phyloP scores from a whole-genome alignment of 2,329 filamentous ascomycete genomes.

The Onygena corvina region DNA sequence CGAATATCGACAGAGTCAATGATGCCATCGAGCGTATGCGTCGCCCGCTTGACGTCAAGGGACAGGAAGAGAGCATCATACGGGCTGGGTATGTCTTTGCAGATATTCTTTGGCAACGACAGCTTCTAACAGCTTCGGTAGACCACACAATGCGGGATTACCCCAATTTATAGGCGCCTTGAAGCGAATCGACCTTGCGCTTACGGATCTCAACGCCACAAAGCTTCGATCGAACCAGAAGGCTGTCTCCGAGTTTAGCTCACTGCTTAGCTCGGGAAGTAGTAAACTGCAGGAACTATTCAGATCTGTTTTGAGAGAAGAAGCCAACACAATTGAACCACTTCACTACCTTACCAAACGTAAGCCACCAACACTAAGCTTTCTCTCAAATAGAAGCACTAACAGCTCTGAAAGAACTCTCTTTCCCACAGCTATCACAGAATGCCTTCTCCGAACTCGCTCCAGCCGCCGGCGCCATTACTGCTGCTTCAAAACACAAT shows the following conservation, averaged over 20 bases:
- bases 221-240: conserved; percentile 87
- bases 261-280: conserved; percentile 66
- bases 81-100: conserved; percentile 50
- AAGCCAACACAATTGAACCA: conserved; percentile 70
- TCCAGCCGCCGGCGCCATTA: conserved; percentile 67
- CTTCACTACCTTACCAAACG: conserved; percentile 88
- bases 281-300: conserved; percentile 76
- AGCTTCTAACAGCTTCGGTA: conserved; percentile 19
- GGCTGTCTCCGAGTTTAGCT: conserved; percentile 66
- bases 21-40: conserved; percentile 77
- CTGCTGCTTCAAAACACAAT: conserved; percentile 45
- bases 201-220: conserved; percentile 73
- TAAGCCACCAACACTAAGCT: conserved; percentile 25
- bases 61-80: conserved; percentile 83
- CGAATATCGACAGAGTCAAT: conserved; percentile 77
- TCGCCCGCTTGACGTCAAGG: conserved; percentile 85
- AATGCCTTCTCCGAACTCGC: conserved; percentile 65
- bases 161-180: conserved; percentile 78
- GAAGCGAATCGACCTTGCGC: conserved; percentile 75
- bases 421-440: conserved; percentile 68
- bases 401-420: conserved; percentile 37
- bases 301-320: conserved; percentile 63
- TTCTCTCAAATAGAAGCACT: conserved; percentile 7
- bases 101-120: not conserved
- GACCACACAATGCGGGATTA: conserved; percentile 70